A percentile compares a stretch with the other conserved stretches of the same genome.
These are phyloP conservation scores for Globisporangium rhizosaccharum DNA, from an alignment of 352 stramenopile species.

Conservation along the genomic window DNA sequence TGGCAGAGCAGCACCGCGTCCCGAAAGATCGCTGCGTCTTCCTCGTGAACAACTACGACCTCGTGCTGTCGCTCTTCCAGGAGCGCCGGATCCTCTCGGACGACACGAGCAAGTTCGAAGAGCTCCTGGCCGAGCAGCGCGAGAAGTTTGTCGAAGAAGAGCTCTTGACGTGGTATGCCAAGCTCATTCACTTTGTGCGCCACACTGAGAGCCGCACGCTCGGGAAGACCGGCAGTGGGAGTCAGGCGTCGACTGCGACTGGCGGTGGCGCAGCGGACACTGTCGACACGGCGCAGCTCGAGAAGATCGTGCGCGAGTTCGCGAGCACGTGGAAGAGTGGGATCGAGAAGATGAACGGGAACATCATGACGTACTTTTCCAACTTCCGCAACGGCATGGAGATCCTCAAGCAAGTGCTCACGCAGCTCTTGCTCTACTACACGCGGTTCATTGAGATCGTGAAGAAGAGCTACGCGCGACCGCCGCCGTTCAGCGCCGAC, in stretches of 20 bases:
- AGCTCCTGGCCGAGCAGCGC: slow-evolving; percentile 89
- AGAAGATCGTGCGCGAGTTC: slow-evolving; percentile 95
- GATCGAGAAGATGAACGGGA: slow-evolving; percentile 97
- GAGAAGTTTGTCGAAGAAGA: slow-evolving; percentile 98
- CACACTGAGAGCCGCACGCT: slow-evolving; percentile 88
- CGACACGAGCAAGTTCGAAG: slow-evolving; percentile 93
- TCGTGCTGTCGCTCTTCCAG: slow-evolving; percentile 94
- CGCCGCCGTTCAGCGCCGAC: slow-evolving; percentile 88
- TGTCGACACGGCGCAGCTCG: slow-evolving; percentile 88
- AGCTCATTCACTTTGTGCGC: slow-evolving; percentile 97
- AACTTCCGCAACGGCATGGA: slow-evolving; percentile 99
- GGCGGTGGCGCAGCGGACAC: slow-evolving; percentile 7
- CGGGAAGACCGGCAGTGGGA: slow-evolving; percentile 11
- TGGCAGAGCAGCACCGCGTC: slow-evolving; percentile 89
- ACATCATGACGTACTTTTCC: slow-evolving; percentile 97
- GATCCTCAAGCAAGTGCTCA: slow-evolving; percentile 98
- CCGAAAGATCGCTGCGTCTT: slow-evolving; percentile 96
- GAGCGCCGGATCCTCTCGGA: slow-evolving; percentile 92
- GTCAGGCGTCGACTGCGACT: neutral
- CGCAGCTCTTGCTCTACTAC: slow-evolving; percentile 98
- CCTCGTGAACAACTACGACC: slow-evolving; percentile 98
- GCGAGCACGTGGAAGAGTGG: slow-evolving; percentile 92
- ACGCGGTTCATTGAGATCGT: slow-evolving; percentile 97
- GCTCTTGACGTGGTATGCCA: slow-evolving; percentile 89
- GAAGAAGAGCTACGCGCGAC: slow-evolving; percentile 85